A percentile compares a stretch with the other conserved stretches of the same genome.
These are phyloP conservation scores for Paraconiothyrium sp. DNA, from an alignment of 2,329 filamentous ascomycete species.

Conservation along the genomic window DNA sequence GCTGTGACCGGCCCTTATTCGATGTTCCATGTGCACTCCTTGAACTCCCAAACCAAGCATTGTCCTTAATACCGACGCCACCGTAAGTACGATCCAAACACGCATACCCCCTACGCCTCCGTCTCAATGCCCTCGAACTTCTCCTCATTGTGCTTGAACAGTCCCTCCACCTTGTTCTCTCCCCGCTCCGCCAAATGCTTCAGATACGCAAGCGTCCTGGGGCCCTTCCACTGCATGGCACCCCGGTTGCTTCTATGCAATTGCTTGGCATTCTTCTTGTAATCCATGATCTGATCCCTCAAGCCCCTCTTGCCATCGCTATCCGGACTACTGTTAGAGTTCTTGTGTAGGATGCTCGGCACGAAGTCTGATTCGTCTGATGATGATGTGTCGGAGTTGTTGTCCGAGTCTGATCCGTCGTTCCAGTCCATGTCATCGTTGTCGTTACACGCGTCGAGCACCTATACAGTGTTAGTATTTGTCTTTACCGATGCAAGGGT, in stretches of 20 bases:
- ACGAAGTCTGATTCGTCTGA: constrained; percentile 22
- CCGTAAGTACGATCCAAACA: too few relatives aligned
- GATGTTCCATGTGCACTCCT: neutral
- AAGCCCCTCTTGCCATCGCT: constrained; percentile 56
- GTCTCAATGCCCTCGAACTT: constrained; percentile 69
- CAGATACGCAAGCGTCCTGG: constrained; percentile 65
- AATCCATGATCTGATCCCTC: constrained; percentile 66
- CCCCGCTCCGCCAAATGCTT: constrained; percentile 66
- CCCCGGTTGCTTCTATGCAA: constrained; percentile 67
- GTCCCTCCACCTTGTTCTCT: constrained; percentile 53
- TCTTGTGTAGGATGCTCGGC: constrained; percentile 36
- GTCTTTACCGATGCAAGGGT: too few relatives aligned
- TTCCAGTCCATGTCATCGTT: constrained; percentile 57
- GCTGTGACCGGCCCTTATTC: neutral
- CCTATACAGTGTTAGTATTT: too few relatives aligned
- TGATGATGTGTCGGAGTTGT: neutral
- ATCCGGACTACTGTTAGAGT: constrained; percentile 34
- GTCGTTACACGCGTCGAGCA: constrained; percentile 69
- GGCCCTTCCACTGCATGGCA: constrained; percentile 77
- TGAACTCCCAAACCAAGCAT: too few relatives aligned
- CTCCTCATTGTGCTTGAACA: constrained; percentile 67
- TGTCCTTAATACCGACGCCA: neutral
- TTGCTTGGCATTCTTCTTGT: constrained; percentile 41
- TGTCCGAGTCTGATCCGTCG: constrained; percentile 19
- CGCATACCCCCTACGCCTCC: constrained; percentile 62